Conservation (phyloP, 768 basidiomycete genomes). For the Tylopilus vinaceipallidus region DNA sequence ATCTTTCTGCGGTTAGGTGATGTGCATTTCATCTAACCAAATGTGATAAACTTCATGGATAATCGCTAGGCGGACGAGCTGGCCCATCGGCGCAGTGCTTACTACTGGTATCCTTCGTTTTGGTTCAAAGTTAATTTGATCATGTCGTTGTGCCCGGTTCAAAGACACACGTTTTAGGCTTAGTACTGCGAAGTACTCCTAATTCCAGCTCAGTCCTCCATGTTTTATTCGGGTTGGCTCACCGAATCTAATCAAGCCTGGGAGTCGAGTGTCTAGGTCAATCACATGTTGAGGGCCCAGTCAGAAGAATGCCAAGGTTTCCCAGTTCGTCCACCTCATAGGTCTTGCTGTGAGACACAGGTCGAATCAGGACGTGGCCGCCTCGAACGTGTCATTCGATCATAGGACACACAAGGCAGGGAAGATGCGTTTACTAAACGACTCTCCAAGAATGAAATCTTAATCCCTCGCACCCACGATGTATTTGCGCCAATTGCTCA, state of each 20-base stretch:
- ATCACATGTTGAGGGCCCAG: constrained; percentile 3
- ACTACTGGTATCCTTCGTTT: background rate
- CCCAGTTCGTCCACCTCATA: background rate
- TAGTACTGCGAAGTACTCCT: background rate
- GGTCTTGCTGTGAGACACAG: background rate
- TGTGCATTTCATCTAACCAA: constrained; percentile 20
- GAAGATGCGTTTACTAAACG: background rate
- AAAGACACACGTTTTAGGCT: background rate
- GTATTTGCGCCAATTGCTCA: constrained; percentile 1
- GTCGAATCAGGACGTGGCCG: background rate
- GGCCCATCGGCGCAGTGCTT: background rate
- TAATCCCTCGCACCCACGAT: constrained; percentile 11
- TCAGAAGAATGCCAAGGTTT: background rate
- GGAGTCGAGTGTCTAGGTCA: constrained; percentile 2
- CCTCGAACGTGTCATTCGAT: constrained; percentile 3
- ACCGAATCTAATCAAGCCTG: background rate
- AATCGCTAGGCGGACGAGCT: constrained; percentile 1
- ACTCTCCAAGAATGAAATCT: constrained; percentile 11
- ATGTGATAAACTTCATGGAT: constrained; percentile 8
- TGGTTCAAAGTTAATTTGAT: background rate
- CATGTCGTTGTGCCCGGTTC: too few relatives aligned
- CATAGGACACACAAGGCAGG: background rate
- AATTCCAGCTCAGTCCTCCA: background rate
- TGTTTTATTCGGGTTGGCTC: background rate
- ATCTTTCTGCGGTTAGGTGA: background rate